Evolutionary conservation across 2,329 filamentous ascomycete genomes (phyloP).

Genomic region (Trichophyton benhamiae): DNA sequence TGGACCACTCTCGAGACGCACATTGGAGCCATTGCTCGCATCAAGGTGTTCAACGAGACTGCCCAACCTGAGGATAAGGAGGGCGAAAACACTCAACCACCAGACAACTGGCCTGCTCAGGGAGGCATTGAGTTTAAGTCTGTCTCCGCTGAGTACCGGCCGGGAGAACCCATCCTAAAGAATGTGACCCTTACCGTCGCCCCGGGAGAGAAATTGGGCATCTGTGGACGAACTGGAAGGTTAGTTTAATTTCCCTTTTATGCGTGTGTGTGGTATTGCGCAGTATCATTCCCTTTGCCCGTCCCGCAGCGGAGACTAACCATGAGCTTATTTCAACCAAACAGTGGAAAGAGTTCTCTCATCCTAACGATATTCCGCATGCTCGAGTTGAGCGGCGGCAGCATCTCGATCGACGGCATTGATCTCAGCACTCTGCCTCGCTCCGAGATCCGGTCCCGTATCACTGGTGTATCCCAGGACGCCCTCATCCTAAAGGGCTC

Average conservation of each 20-base stretch:
- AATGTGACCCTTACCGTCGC: conserved; percentile 18
- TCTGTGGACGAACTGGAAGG: conserved; percentile 26
- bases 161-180: conserved; percentile 17
- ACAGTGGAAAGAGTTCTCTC: conserved; percentile 34
- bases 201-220: conserved; percentile 22
- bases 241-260: conserved; percentile 7
- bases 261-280: neutral
- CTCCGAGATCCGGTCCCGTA: conserved; percentile 28
- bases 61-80: conserved; percentile 29
- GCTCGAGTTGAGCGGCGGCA: conserved; percentile 30
- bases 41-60: conserved; percentile 38
- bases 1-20: conserved; percentile 47
- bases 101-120: conserved; percentile 25
- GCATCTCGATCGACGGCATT: conserved; percentile 33
- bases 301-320: neutral
- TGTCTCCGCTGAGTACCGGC: conserved; percentile 27
- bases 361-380: conserved; percentile 33
- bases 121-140: conserved; percentile 29
- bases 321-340: neutral
- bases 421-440: conserved; percentile 30
- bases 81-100: conserved; percentile 25
- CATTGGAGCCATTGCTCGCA: conserved; percentile 43
- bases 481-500: conserved; percentile 32
- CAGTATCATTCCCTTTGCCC: neutral
- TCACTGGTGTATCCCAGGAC: conserved; percentile 36